Evolutionary conservation across 2,329 filamentous ascomycete genomes (phyloP), one percentile per base, ranked within the genome.

Genomic region (Beauveria caledonica): DNA sequence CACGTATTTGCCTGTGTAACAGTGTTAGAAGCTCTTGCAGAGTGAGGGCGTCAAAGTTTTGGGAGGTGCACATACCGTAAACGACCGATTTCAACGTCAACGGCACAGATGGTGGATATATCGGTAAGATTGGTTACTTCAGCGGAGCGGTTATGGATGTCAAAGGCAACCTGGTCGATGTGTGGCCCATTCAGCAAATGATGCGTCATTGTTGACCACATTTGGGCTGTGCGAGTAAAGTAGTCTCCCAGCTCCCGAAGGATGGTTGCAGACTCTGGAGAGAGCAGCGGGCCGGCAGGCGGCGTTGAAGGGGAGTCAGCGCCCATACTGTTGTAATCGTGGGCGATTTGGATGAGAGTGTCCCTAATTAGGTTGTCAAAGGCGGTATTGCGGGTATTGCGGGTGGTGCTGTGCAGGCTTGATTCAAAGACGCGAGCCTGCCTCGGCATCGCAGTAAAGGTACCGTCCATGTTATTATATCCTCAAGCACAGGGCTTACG

Each of bases 221-320:
- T 64, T 42, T 67, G 59, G 23, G 73, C 71, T n/a, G 70, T 72
- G 27, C 69, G 70, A 33, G 67, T 65, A 25, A 74, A 62, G 60
- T 74, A 75, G 25, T 74, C 72, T 36, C 73, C 73, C 61, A 74
- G 68, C 39, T 74, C 71, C 36, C 64, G 64, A 46, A 73, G 67
- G 55, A 74, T 60, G 45, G 69, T 71, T 15, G 67, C 65, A 15
- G 67, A 63, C 48, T 66, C 62, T 13, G 51, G 49, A 17, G 60
- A 23, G 54, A 54, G 36, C 19, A 48, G 25, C 42, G 55, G n/a
- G 56, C 60, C 27, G 48, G 59, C 62, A 48, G 62, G 64, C n/a
- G 54, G 59, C 53, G 56, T 44, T 17, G 63, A 45, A 44, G 60
- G 61, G n/a, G 62, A 60, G 10, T 39, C 25, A 19, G 51, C 23